Evolutionary conservation across 2,329 filamentous ascomycete genomes (phyloP), one percentile per base, ranked within the genome.

Genomic region (Raffaelea deltoideospora): DNA sequence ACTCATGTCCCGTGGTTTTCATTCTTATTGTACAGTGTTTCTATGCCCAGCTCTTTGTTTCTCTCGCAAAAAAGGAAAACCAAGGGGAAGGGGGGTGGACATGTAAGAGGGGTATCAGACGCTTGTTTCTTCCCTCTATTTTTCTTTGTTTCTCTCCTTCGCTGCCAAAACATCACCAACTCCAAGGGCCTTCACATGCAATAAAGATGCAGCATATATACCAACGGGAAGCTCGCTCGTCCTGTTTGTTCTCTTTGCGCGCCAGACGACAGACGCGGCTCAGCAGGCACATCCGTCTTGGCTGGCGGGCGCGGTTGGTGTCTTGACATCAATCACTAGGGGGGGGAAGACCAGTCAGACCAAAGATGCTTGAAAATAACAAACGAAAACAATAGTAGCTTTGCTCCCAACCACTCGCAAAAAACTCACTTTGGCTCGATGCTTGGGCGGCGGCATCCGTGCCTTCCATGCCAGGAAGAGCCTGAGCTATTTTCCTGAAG

Each of bases 401-500:
- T n/a, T n/a, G n/a, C n/a, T n/a, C n/a, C n/a, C n/a, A n/a, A n/a
- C n/a, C n/a, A n/a, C n/a, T n/a, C n/a, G n/a, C n/a, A n/a, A n/a
- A n/a, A n/a, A 6, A 45, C 44, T 27, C 18, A 90, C 83, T 93
- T 63, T 88, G 84, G 57, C 63, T 77, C 10, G 69, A 67, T 31
- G 72, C 69, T 57, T 83, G 79, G 41, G 76, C 77, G 48, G 79
- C 77, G 48, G 79, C 76, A 46, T 85, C 81, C 47, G 86, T 79
- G 13, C 85, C 86, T 58, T 98, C 90, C 90, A 98, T 96, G 18
- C 90, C 90, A 8, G 90, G 90, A 49, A 98, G 65, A 27, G 92
- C 90, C 61, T 98, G 90, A 29, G 92, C 90, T 73, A 98, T 98
- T 65, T 86, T 80, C 69, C 87, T 84, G 65, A 98, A 98, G 40